Base-by-base conservation (phyloP, 768 basidiomycete species). In the Lactarius deliciosus region DNA sequence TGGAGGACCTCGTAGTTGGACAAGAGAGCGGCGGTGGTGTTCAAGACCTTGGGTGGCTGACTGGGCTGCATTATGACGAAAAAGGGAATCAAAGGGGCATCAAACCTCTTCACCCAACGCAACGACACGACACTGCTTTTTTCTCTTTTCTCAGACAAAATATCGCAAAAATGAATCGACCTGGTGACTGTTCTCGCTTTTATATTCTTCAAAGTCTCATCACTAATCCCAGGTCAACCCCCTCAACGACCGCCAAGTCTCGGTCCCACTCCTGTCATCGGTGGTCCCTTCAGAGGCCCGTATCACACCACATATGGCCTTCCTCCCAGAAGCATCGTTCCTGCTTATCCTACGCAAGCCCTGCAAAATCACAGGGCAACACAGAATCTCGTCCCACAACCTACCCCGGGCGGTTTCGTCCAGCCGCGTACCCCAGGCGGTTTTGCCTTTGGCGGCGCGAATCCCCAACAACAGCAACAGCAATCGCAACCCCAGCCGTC, bases 1-100 rank as follows among this genome's bases (percentile, higher is more conserved):
- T 82, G 73, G 56, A 96, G 79, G 66, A 97, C 94, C 76, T 98
- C 96, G 72, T 81, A 86, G 77, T 97, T 96, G 38, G 93, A 90
- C 18, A 98, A 83, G 61, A 96, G 85, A n/a, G 92, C 86, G 18
- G 90, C 80, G 60, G 90, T 85, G 13, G 86, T 73, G 68, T 89
- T 86, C 9, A 47, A 9, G 1, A 47, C 43, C 20, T 38, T 38
- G 38, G 15, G 38, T 40, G 38, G 38, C 38, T 40, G 38, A 40
- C 3, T 15, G 38, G 15, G 3, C 2, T 20, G 43, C 43, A 43
- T 32, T 6, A 32, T 43, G 6, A 43, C 50, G 61, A 64, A 70
- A 70, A 62, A 43, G 69, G 66, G 2, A 65, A 32, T 32, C 32
- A 54, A 38, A 11, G 34, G 65, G 63, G 64, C 41, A 57, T 60